These are phyloP conservation scores for Acorus calamus DNA, from an alignment of 106 monocot genomes.

Conservation along the genomic window DNA sequence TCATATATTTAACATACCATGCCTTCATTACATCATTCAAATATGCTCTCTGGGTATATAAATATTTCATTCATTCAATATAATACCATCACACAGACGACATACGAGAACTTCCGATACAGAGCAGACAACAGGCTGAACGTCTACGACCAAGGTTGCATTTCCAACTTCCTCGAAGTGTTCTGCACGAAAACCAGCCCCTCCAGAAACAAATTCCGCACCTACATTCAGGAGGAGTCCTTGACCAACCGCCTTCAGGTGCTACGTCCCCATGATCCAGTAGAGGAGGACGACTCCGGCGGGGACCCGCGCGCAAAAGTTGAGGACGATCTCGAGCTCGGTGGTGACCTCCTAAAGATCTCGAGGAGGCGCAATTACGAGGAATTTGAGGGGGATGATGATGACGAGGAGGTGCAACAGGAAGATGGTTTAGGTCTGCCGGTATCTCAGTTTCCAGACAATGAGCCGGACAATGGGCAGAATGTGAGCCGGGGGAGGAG, in stretches of 20 bases:
- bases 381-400: conserved; percentile 36
- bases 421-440: conserved; percentile 3
- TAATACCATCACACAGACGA: conserved; percentile 43
- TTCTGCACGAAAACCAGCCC: conserved; percentile 61
- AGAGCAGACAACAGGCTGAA: conserved; percentile 59
- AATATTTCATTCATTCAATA: background rate
- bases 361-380: conserved; percentile 49
- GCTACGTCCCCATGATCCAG: conserved; percentile 1
- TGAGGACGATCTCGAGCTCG: conserved; percentile 89
- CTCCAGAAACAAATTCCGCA: conserved; percentile 60
- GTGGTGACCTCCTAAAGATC: conserved; percentile 69
- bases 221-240: conserved; percentile 40
- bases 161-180: conserved; percentile 71
- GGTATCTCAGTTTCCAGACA: conserved; percentile 13
- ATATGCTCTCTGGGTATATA: background rate
- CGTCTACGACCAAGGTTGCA: conserved; percentile 54
- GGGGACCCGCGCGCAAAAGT: conserved; percentile 67
- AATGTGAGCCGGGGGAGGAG: conserved; percentile 34
- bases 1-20: too few relatives aligned
- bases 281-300: conserved; percentile 31
- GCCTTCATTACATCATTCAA: too few relatives aligned
- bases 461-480: conserved; percentile 10
- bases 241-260: conserved; percentile 12
- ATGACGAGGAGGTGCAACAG: conserved; percentile 27
- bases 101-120: conserved; percentile 93